Percentiles rank a stretch among this genome's conserved stretches.
These are phyloP conservation scores for Phragmites australis DNA, from an alignment of 176 grass and related monocot species.

Conservation along the genomic window DNA sequence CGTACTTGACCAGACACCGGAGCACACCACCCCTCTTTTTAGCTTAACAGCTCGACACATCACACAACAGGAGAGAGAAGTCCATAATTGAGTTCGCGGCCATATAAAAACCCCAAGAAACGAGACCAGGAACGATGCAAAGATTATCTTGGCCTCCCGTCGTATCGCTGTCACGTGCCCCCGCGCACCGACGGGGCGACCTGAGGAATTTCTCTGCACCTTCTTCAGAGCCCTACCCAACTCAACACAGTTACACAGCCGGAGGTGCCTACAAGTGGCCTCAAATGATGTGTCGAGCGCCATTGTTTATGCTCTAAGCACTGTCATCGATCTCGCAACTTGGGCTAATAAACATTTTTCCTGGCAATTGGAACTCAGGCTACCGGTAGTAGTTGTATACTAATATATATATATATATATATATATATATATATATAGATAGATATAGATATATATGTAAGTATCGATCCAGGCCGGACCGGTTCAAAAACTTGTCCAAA, in stretches of 20 bases:
- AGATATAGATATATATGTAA: too few relatives aligned
- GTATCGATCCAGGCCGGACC: too few relatives aligned
- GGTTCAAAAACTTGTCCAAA: slow-evolving; percentile 36
- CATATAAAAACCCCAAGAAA: slow-evolving; percentile 10
- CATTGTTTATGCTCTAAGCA: slow-evolving; percentile 29
- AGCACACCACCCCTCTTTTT: slow-evolving; percentile 33
- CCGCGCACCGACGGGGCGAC: slow-evolving; percentile 47
- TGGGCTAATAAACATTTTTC: background rate
- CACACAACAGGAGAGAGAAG: background rate
- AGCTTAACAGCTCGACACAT: slow-evolving; percentile 18
- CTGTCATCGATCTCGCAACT: slow-evolving; percentile 51
- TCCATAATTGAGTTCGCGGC: slow-evolving; percentile 33
- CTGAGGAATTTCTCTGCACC: slow-evolving; percentile 46
- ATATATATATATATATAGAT: too few relatives aligned
- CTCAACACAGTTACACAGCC: background rate
- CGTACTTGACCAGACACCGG: slow-evolving; percentile 30
- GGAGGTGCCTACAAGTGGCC: slow-evolving; percentile 41
- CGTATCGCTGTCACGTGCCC: slow-evolving; percentile 65
- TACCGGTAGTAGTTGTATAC: background rate
- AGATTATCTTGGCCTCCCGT: slow-evolving; percentile 48
- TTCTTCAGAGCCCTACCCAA: slow-evolving; percentile 20
- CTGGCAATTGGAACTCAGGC: slow-evolving; percentile 22
- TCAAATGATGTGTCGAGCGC: slow-evolving; percentile 16
- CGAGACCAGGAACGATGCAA: slow-evolving; percentile 48
- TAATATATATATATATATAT: background rate